phyloP scores from a whole-genome alignment of 345 rosid species.

The Melaleuca quinquenervia region DNA sequence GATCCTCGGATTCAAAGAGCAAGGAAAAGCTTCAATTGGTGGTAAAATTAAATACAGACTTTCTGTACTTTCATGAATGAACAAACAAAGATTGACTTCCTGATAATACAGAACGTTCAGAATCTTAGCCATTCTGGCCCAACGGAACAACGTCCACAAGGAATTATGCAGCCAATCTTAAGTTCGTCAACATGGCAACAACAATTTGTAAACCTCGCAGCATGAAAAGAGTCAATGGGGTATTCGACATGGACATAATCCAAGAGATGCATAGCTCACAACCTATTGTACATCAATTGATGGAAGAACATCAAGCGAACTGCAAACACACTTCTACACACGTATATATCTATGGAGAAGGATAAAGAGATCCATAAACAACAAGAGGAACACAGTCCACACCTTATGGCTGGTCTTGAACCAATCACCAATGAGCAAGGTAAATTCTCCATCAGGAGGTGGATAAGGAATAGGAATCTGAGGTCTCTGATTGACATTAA shows the following conservation, averaged over 20 bases:
- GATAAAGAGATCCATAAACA: background rate
- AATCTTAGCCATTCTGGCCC: background rate
- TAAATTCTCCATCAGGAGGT: slow-evolving; percentile 57
- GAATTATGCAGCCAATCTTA: background rate
- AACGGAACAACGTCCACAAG: background rate
- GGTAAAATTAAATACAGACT: background rate
- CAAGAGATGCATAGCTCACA: background rate
- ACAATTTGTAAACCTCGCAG: background rate
- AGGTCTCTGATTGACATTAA: slow-evolving; percentile 51
- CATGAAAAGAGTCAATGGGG: background rate
- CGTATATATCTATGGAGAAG: background rate
- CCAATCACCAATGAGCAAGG: slow-evolving; percentile 85
- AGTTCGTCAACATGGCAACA: background rate
- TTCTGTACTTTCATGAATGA: background rate
- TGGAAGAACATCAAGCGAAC: background rate
- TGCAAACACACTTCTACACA: background rate
- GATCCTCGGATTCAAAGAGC: background rate
- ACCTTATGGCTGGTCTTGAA: slow-evolving; percentile 73
- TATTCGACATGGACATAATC: background rate
- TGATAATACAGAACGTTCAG: background rate
- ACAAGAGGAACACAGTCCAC: background rate
- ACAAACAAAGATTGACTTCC: background rate
- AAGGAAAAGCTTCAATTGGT: background rate
- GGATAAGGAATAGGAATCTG: slow-evolving; percentile 71
- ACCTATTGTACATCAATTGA: background rate